Evolutionary conservation across 2,329 filamentous ascomycete species (phyloP), one percentile per base, ranked within the genome.

Genomic region (Colletotrichum costaricense): DNA sequence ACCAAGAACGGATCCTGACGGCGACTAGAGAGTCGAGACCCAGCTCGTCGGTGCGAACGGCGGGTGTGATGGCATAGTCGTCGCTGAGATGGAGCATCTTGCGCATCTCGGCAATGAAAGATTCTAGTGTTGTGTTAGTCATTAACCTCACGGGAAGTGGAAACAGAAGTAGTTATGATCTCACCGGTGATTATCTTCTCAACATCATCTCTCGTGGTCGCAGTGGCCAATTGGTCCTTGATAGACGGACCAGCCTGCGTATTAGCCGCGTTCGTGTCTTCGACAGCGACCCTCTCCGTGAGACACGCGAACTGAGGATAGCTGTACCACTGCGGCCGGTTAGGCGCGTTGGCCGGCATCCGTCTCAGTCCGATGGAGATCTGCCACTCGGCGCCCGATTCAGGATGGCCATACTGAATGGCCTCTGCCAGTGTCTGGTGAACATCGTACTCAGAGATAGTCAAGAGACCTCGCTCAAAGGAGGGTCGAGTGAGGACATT

Each of bases 1-100:
- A 87, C 87, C 87, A 89, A 9, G 83, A 80, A 2, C 86, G 83
- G 6, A 84, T 84, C 80, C 78, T 77, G 19, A 78, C 74, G 4
- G 78, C 78, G 3, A 79, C 73, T 5, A 81, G 73, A 12, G 77
- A 77, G 70, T 80, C 78, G 8, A 79, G 67, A 35, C 80, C 79
- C n/a, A 76, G 74, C 19, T 78, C 76, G 57, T 59, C 57, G 6
- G 57, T 59, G 12, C 57, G 57, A 3, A 42, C 24, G 12, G 76
- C 62, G 2, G 69, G 16, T 28, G 52, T 11, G 4, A 52, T 42
- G 30, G 75, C 35, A 7, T 74, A n/a, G 16, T 74, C 72, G 5
- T 74, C 67, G 11, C 72, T 54, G 22, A 72, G 72, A n/a, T 77
- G 71, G 28, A 78, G 30, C n/a, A 78, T 64, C 2, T 38, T 57